Conservation (phyloP, 2,329 filamentous ascomycete species). For the Cordyceps cicadae region DNA sequence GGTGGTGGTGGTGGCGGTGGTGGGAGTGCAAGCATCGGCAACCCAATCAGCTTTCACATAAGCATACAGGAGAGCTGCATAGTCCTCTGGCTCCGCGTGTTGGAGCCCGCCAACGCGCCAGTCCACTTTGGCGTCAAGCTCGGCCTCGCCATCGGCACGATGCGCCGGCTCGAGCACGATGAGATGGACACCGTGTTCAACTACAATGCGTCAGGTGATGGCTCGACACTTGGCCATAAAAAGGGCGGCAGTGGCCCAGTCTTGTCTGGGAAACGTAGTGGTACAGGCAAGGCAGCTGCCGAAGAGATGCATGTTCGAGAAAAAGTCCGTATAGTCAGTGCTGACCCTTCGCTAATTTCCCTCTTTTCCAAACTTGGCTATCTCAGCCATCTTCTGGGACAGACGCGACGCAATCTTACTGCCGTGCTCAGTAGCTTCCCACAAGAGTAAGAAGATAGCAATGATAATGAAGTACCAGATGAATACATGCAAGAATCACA, state of each 20-base stretch:
- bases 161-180: constrained; percentile 61
- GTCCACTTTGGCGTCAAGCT: constrained; percentile 57
- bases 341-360: constrained; percentile 78
- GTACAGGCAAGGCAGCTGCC: constrained; percentile 12
- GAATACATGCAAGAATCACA: background rate
- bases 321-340: constrained; percentile 81
- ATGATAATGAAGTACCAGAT: background rate
- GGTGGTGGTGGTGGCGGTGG: constrained; percentile 26
- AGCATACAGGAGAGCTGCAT: constrained; percentile 62
- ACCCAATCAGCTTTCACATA: constrained; percentile 66
- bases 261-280: constrained; percentile 18
- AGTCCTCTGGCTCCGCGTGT: constrained; percentile 59
- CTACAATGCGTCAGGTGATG: constrained; percentile 38
- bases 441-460: constrained; percentile 17
- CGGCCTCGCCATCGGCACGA: constrained; percentile 59
- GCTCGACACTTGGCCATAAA: constrained; percentile 14
- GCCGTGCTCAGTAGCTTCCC: constrained; percentile 63
- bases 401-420: constrained; percentile 63
- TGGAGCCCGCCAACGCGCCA: constrained; percentile 58
- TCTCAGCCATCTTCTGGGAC: constrained; percentile 61
- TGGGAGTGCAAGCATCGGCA: constrained; percentile 33
- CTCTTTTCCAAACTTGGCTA: constrained; percentile 76
- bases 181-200: constrained; percentile 72
- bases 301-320: constrained; percentile 72
- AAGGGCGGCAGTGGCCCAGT: constrained; percentile 11